Percentiles rank a stretch among this genome's conserved stretches.
Evolutionary conservation across 1,284 basidiomycete species (phyloP).

Genomic region (Chalciporus sp.): DNA sequence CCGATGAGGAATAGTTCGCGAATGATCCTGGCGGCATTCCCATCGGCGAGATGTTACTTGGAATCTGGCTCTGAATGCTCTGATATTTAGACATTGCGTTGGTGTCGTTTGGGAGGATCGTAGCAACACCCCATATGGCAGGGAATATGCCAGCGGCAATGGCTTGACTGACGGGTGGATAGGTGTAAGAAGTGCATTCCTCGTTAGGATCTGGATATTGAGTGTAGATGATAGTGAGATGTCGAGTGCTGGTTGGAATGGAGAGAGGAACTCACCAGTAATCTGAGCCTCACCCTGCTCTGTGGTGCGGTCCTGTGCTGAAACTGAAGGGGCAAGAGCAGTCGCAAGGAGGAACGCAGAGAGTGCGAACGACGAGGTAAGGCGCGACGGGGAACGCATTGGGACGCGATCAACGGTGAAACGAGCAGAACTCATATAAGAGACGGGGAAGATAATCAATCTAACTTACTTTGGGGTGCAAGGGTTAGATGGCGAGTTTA

Average conservation of each 20-base stretch:
- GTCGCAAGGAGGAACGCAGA: slow-evolving; percentile 5
- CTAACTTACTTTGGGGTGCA: too few relatives aligned
- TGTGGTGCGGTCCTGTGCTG: slow-evolving; percentile 30
- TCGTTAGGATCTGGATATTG: slow-evolving; percentile 29
- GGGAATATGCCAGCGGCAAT: slow-evolving; percentile 44
- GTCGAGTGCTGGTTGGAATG: neutral
- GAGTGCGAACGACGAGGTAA: slow-evolving; percentile 7
- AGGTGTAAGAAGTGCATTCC: slow-evolving; percentile 46
- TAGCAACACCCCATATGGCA: slow-evolving; percentile 45
- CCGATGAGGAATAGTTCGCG: slow-evolving; percentile 33
- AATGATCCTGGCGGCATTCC: slow-evolving; percentile 32
- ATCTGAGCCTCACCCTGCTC: slow-evolving; percentile 43
- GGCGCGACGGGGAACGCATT: slow-evolving; percentile 26
- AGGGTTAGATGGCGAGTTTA: neutral
- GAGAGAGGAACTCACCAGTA: slow-evolving; percentile 21
- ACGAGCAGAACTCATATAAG: neutral
- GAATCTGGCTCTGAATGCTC: slow-evolving; percentile 32
- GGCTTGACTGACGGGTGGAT: slow-evolving; percentile 43
- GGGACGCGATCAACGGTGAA: neutral
- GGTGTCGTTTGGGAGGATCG: slow-evolving; percentile 47
- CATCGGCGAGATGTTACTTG: slow-evolving; percentile 40
- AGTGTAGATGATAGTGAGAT: too few relatives aligned
- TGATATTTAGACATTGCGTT: slow-evolving; percentile 46
- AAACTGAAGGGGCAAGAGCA: slow-evolving; percentile 1
- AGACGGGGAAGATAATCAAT: too few relatives aligned